Evolutionary conservation across 768 basidiomycete genomes (phyloP).

Genomic region (Suillus decipiens): DNA sequence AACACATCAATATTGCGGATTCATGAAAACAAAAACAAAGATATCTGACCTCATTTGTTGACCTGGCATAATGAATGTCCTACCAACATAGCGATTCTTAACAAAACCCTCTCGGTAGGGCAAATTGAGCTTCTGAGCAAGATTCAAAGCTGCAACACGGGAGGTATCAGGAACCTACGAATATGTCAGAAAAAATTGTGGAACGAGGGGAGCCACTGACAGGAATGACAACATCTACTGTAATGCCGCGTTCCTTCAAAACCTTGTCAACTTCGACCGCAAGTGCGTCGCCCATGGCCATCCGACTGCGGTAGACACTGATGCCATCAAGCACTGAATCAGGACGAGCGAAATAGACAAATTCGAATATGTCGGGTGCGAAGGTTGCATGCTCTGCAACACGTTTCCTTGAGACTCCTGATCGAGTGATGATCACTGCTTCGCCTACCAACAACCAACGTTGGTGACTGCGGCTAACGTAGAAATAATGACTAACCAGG

Average conservation of each 20-base stretch:
- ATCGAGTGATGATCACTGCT: slow-evolving; percentile 92
- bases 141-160: slow-evolving; percentile 91
- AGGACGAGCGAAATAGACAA: slow-evolving; percentile 96
- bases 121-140: slow-evolving; percentile 85
- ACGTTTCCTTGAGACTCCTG: slow-evolving; percentile 70
- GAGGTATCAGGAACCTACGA: slow-evolving; percentile 91
- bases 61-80: slow-evolving; percentile 99
- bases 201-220: slow-evolving; percentile 40
- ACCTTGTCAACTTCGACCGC: slow-evolving; percentile 84
- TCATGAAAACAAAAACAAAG: neutral
- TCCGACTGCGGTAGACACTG: slow-evolving; percentile 94
- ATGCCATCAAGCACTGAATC: slow-evolving; percentile 98
- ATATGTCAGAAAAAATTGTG: neutral
- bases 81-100: slow-evolving; percentile 97
- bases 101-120: slow-evolving; percentile 98
- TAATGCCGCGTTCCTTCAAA: slow-evolving; percentile 63
- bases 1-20: slow-evolving; percentile 8
- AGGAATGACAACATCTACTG: slow-evolving; percentile 96
- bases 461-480: slow-evolving; percentile 12
- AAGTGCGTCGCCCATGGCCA: slow-evolving; percentile 98
- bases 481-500: slow-evolving; percentile 58
- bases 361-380: slow-evolving; percentile 98
- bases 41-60: slow-evolving; percentile 80
- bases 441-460: slow-evolving; percentile 58
- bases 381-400: slow-evolving; percentile 72